Evolutionary conservation across 1,284 basidiomycete species (phyloP), one percentile per base, ranked within the genome.

Genomic region (Cerrena zonata): DNA sequence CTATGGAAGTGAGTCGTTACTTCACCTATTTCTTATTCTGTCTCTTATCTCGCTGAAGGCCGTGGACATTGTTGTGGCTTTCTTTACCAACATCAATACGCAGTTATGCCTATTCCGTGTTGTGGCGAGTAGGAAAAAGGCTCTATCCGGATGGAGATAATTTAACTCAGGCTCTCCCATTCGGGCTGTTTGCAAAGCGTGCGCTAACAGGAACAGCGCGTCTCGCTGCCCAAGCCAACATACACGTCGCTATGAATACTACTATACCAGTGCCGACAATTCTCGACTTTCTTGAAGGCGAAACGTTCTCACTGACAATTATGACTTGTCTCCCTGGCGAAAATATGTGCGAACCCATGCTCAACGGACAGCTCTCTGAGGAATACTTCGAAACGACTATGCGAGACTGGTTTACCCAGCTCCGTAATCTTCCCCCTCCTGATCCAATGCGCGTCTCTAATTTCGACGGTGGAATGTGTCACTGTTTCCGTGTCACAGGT

Each of bases 191-290:
- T 34, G 30, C 30, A 34, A 34, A 34, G 15, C 15, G 30, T 7
- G 30, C 7, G 30, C 7, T 7, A 7, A 15, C 15, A 7, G 7
- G 30, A 34, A 7, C 7, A 34, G 7, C 7, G 7, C 30, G 30
- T 7, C 15, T 15, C 15, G 30, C 7, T 7, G 30, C 30, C 30
- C 30, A 7, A 7, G 30, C 30, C 30, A 34, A 7, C 30, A 34
- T 34, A 15, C 15, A 34, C 15, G 30, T 34, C 15, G 30, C 30
- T 15, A 15, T 15, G 15, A 34, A 53, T 41, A 56, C 56, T 22
- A 56, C 51, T 19, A 53, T 56, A 27, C 56, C 56, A 13, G 54
- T 53, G 12, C 56, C 56, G 3, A 45, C 36, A n/a, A 45, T 57
- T 18, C 45, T 57, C 10, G 56, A 56, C 24, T 51, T 56, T 26